Evolutionary conservation across 148 eudicot species (phyloP).

Genomic region (Rhododendron kiyosumense): DNA sequence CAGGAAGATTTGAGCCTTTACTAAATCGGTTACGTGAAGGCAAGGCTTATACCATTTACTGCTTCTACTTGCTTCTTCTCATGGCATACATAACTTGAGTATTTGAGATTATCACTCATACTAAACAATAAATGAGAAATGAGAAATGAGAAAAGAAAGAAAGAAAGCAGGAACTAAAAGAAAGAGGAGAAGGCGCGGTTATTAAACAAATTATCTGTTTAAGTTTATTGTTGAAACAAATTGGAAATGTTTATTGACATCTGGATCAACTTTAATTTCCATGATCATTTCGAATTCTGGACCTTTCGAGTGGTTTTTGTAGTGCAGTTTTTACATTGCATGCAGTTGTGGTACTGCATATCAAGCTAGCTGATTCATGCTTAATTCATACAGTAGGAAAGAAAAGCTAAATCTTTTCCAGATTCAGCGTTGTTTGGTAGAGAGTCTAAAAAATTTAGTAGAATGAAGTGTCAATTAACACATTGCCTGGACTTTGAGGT

Average conservation of each 20-base stretch:
- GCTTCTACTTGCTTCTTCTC: not conserved
- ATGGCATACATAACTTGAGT: not conserved
- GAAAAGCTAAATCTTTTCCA: not conserved
- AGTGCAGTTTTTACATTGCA: not conserved
- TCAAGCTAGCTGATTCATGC: not conserved
- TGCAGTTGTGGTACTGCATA: not conserved
- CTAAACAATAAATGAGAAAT: not conserved
- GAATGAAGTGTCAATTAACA: not conserved
- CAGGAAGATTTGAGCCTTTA: slow-evolving; percentile 64
- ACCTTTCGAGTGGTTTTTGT: not conserved
- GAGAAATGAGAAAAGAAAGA: not conserved
- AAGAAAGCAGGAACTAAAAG: not conserved
- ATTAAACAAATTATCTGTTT: not conserved
- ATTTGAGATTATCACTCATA: not conserved
- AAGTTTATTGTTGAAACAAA: not conserved
- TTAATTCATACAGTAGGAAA: not conserved
- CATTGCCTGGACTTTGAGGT: not conserved
- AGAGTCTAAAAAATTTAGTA: not conserved
- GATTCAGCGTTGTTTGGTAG: not conserved
- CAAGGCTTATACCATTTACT: slow-evolving; percentile 11
- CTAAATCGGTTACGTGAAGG: slow-evolving; percentile 51
- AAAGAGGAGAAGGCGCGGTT: not conserved
- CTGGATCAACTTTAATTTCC: not conserved
- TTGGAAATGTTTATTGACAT: not conserved
- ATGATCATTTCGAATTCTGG: not conserved